phyloP scores from a whole-genome alignment of 192 early-diverging fungal species.

The Gryganskiella cystojenkinii region DNA sequence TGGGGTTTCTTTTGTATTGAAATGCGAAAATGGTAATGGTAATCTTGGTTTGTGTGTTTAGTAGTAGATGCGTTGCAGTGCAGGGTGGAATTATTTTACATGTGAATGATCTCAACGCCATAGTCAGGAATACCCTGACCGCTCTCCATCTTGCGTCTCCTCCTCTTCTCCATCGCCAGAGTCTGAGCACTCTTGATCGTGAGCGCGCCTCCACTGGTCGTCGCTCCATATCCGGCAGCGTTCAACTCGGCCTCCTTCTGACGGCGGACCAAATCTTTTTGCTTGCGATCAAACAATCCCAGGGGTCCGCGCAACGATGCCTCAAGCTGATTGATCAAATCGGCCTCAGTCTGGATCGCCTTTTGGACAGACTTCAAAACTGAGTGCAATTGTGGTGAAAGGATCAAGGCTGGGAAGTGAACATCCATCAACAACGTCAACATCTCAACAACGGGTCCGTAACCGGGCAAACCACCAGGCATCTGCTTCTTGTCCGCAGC shows the following conservation, averaged over 20 bases:
- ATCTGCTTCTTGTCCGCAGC: conserved; percentile 34
- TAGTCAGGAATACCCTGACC: conserved; percentile 59
- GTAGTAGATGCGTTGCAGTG: too few relatives aligned
- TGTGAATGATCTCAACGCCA: conserved; percentile 60
- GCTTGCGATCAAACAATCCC: conserved; percentile 57
- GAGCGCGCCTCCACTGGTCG: conserved; percentile 1
- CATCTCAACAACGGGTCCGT: conserved; percentile 52
- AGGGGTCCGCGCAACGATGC: conserved; percentile 48
- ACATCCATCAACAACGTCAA: conserved; percentile 57
- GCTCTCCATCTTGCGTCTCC: conserved; percentile 56
- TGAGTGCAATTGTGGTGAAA: conserved; percentile 56
- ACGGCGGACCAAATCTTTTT: conserved; percentile 31
- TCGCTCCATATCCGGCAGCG: conserved; percentile 1
- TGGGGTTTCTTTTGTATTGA: not conserved
- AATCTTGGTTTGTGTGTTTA: not conserved
- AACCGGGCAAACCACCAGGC: conserved; percentile 43
- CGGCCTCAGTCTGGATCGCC: conserved; percentile 32
- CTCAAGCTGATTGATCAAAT: conserved; percentile 49
- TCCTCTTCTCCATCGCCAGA: conserved; percentile 45
- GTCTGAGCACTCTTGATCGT: conserved; percentile 22
- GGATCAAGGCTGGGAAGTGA: conserved; percentile 60
- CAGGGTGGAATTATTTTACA: conserved; percentile 40
- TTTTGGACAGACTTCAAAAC: conserved; percentile 36
- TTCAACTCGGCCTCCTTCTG: conserved; percentile 21
- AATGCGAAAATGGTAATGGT: not conserved